Conservation (phyloP, 2,329 filamentous ascomycete genomes). For the Pseudonectria foliicola region DNA sequence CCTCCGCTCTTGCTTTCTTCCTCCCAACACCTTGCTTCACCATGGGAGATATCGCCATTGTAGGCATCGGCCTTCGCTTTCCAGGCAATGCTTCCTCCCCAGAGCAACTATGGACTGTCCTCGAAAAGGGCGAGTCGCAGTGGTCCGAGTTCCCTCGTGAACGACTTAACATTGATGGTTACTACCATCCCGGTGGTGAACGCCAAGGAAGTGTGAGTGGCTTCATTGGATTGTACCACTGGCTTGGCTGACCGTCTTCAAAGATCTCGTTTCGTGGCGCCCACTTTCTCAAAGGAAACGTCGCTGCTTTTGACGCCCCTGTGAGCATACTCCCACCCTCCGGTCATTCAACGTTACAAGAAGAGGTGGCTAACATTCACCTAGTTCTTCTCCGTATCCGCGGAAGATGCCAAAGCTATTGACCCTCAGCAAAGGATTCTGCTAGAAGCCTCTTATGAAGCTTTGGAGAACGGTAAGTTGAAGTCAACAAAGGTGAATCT, state of each 20-base stretch:
- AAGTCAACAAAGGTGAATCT: not conserved
- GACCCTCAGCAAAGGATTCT: conserved; percentile 48
- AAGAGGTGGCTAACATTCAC: conserved; percentile 4
- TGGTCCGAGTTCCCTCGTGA: conserved; percentile 42
- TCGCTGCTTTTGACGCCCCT: conserved; percentile 41
- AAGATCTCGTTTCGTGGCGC: conserved; percentile 42
- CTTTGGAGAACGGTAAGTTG: conserved; percentile 39
- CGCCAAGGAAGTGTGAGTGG: conserved; percentile 42
- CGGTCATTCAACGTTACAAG: too few species aligned
- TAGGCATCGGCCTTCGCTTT: conserved; percentile 46
- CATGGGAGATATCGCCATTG: conserved; percentile 42
- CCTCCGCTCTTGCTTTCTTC: too few species aligned
- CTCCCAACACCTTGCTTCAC: not conserved
- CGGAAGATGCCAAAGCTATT: conserved; percentile 44
- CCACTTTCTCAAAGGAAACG: conserved; percentile 42
- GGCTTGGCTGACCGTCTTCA: conserved; percentile 4
- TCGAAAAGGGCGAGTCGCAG: conserved; percentile 35
- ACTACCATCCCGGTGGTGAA: conserved; percentile 45
- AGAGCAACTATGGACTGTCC: conserved; percentile 42
- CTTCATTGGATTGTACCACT: not conserved
- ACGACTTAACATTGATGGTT: conserved; percentile 45
- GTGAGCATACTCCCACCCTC: conserved; percentile 25
- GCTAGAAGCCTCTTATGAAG: conserved; percentile 44
- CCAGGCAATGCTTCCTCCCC: conserved; percentile 40
- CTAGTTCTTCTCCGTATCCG: conserved; percentile 44